Conservation (phyloP, 2,329 filamentous ascomycete species). For the Pyrenophora teres region DNA sequence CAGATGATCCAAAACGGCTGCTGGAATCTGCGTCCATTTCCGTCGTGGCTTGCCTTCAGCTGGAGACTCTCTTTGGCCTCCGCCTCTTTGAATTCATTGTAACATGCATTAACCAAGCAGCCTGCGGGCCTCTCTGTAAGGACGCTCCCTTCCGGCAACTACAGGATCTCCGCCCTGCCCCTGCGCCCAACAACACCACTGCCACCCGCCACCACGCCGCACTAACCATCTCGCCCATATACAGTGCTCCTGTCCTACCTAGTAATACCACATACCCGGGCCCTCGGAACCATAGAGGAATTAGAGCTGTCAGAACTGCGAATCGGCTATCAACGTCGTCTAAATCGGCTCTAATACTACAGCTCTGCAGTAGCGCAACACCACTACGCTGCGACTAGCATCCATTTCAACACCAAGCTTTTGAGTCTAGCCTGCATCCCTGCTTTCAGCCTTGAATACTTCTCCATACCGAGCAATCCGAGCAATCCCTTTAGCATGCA, state of each 20-base stretch:
- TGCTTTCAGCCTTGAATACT: slow-evolving; percentile 33
- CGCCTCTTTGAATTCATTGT: slow-evolving; percentile 19
- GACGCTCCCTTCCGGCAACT: slow-evolving; percentile 23
- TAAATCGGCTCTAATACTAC: slow-evolving; percentile 34
- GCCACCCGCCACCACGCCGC: slow-evolving; percentile 26
- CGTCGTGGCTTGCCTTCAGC: slow-evolving; percentile 21
- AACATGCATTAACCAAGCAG: slow-evolving; percentile 17
- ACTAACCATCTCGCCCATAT: slow-evolving; percentile 32
- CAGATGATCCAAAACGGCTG: slow-evolving; percentile 17
- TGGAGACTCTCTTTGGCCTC: slow-evolving; percentile 16
- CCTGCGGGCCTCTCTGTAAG: slow-evolving; percentile 22
- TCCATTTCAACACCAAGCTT: slow-evolving; percentile 29
- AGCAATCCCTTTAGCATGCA: slow-evolving; percentile 37
- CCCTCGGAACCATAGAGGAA: slow-evolving; percentile 16
- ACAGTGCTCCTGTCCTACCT: slow-evolving; percentile 29
- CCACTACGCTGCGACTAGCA: slow-evolving; percentile 32
- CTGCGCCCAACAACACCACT: slow-evolving; percentile 23
- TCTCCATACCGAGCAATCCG: slow-evolving; percentile 26
- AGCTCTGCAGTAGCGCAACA: slow-evolving; percentile 39
- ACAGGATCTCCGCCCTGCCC: slow-evolving; percentile 27
- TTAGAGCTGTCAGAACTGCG: slow-evolving; percentile 17
- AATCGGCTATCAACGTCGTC: slow-evolving; percentile 27
- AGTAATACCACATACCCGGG: slow-evolving; percentile 29
- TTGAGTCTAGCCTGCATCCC: slow-evolving; percentile 28
- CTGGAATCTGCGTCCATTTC: slow-evolving; percentile 27